Conservation (phyloP, 176 grass and related monocot genomes). For the Oryza longistaminata region DNA sequence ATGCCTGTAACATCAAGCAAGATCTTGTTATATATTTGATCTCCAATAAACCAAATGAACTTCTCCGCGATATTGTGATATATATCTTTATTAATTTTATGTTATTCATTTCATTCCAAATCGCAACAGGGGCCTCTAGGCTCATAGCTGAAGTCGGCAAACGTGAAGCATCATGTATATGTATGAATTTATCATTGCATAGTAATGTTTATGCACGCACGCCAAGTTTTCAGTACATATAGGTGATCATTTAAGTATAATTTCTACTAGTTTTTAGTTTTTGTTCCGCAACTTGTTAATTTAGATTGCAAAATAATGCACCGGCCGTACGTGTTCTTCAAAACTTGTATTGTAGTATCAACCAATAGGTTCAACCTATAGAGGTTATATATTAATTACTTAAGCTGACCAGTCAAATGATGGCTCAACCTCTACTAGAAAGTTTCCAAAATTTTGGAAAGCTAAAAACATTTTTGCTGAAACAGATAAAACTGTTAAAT, state of each 20-base stretch:
- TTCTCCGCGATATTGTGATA: not conserved
- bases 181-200: not conserved
- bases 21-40: not conserved
- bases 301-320: too few species aligned
- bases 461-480: too few species aligned
- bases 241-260: too few species aligned
- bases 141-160: not conserved
- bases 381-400: too few species aligned
- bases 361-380: too few species aligned
- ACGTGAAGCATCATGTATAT: not conserved
- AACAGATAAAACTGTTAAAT: not conserved
- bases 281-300: not conserved
- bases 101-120: not conserved
- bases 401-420: not conserved
- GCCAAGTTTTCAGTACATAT: not conserved
- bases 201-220: not conserved
- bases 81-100: not conserved
- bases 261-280: not conserved
- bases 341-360: too few species aligned
- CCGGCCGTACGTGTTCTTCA: too few species aligned
- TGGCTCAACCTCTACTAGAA: not conserved
- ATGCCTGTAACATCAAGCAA: not conserved
- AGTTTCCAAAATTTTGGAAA: not conserved
- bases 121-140: not conserved
- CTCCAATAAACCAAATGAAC: not conserved